Conservation (phyloP, 2,329 filamentous ascomycete species). For the Penicillium sp. region DNA sequence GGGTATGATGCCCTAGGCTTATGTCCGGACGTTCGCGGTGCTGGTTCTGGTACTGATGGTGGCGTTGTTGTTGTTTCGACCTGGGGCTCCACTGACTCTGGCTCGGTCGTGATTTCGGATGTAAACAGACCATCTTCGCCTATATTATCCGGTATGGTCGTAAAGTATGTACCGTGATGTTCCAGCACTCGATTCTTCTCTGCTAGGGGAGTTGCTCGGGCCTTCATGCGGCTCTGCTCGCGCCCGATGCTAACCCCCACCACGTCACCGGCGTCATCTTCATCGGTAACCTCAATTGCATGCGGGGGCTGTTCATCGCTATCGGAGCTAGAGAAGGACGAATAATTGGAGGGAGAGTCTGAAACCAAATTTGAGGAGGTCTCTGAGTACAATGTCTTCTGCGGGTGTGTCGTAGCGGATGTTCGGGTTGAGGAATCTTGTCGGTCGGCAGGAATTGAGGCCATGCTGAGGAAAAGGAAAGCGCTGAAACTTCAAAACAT, state of each 20-base stretch:
- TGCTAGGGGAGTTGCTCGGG: slow-evolving; percentile 56
- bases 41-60: neutral
- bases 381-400: slow-evolving; percentile 19
- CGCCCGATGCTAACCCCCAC: slow-evolving; percentile 60
- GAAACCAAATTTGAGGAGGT: slow-evolving; percentile 18
- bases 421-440: neutral
- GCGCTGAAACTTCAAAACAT: neutral
- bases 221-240: slow-evolving; percentile 56
- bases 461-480: neutral
- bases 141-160: slow-evolving; percentile 34
- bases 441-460: neutral
- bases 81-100: slow-evolving; percentile 24
- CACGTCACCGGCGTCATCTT: slow-evolving; percentile 41
- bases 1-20: slow-evolving; percentile 13
- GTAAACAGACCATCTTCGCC: slow-evolving; percentile 31
- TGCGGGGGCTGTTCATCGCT: slow-evolving; percentile 27
- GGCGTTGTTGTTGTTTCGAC: neutral
- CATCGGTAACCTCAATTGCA: slow-evolving; percentile 24
- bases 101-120: slow-evolving; percentile 33
- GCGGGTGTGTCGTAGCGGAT: neutral
- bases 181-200: slow-evolving; percentile 60
- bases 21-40: neutral
- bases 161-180: slow-evolving; percentile 50
- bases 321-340: slow-evolving; percentile 32
- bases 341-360: slow-evolving; percentile 22